Conservation (phyloP, 768 basidiomycete species). For the Suillus americanus region DNA sequence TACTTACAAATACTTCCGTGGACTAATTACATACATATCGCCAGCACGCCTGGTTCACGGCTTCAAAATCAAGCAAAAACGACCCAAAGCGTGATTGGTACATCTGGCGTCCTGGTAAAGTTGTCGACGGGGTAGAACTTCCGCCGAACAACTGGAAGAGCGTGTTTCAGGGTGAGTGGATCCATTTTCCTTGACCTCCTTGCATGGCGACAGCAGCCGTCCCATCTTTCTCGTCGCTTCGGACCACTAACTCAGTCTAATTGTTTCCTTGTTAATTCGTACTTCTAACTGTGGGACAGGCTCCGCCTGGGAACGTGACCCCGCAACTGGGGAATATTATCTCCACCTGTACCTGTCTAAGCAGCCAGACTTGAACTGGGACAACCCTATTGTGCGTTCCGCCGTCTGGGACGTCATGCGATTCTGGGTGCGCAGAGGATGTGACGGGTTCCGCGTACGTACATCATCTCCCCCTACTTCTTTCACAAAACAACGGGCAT, state of each 20-base stretch:
- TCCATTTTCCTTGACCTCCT: background rate
- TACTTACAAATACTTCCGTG: constrained; percentile 1
- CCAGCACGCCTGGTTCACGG: constrained; percentile 72
- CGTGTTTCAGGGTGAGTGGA: constrained; percentile 53
- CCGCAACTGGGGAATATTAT: constrained; percentile 65
- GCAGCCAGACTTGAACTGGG: constrained; percentile 81
- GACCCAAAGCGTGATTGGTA: constrained; percentile 75
- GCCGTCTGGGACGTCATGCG: constrained; percentile 64
- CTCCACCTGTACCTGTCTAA: constrained; percentile 65
- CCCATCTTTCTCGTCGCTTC: background rate
- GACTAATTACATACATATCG: constrained; percentile 7
- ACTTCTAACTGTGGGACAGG: constrained; percentile 33
- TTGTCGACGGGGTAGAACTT: constrained; percentile 48
- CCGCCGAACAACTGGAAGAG: constrained; percentile 79
- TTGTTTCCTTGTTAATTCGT: background rate
- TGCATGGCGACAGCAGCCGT: background rate
- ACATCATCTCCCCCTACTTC: background rate
- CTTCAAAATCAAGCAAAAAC: constrained; percentile 49
- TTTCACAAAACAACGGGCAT: background rate
- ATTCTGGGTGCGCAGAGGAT: constrained; percentile 75
- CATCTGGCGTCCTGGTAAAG: constrained; percentile 65
- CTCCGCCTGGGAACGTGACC: constrained; percentile 72
- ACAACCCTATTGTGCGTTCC: constrained; percentile 57
- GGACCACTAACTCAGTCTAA: background rate
- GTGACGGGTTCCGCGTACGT: constrained; percentile 72